phyloP scores from a whole-genome alignment of 75 land plant species.

The Ceratopteris richardii region DNA sequence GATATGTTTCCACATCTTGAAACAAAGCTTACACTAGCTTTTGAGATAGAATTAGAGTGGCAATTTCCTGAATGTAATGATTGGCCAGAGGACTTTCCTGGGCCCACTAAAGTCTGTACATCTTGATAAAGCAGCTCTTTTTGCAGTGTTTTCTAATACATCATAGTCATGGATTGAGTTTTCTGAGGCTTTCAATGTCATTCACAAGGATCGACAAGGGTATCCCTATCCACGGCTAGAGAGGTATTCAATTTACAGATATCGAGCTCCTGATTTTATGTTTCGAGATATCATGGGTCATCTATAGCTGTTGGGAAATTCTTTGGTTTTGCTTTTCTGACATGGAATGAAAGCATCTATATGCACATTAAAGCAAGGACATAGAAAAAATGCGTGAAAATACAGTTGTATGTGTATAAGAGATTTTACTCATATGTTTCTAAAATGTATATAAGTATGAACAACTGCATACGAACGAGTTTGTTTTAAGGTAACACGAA shows the following conservation, averaged over 20 bases:
- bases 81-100: slow-evolving; percentile 23
- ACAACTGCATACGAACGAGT: too few species aligned
- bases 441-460: too few species aligned
- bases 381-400: too few species aligned
- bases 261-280: slow-evolving; percentile 38
- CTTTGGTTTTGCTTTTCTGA: background rate
- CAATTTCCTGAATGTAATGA: slow-evolving; percentile 26
- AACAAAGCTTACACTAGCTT: slow-evolving; percentile 18
- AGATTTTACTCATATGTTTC: too few species aligned
- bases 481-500: too few species aligned
- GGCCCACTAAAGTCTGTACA: slow-evolving; percentile 27
- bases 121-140: slow-evolving; percentile 25
- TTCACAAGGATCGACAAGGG: slow-evolving; percentile 12
- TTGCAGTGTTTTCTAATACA: slow-evolving; percentile 13
- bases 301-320: too few species aligned
- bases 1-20: slow-evolving; percentile 20
- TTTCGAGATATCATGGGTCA: slow-evolving; percentile 18
- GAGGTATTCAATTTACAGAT: slow-evolving; percentile 23
- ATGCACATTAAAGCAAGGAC: too few species aligned
- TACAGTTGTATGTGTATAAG: too few species aligned
- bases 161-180: slow-evolving; percentile 17
- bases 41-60: slow-evolving; percentile 15
- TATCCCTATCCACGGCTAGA: slow-evolving; percentile 10
- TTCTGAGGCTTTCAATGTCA: slow-evolving; percentile 1
- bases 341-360: too few species aligned